phyloP scores from a whole-genome alignment of 1,284 basidiomycete genomes.

The Tylopilus sp. region DNA sequence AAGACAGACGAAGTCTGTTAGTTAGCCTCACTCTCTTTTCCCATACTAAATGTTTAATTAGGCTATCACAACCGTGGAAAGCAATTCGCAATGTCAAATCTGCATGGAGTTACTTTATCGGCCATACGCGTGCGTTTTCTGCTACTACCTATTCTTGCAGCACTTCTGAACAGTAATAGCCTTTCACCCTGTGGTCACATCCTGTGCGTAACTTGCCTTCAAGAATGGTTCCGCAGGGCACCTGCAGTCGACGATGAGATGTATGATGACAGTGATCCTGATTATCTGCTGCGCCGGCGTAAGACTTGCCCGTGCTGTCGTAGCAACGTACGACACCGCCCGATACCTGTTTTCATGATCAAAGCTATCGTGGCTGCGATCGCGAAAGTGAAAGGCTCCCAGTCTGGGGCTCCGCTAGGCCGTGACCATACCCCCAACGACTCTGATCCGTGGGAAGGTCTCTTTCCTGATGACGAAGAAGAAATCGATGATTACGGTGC shows the following conservation, averaged over 20 bases:
- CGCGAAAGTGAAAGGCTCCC: conserved; percentile 36
- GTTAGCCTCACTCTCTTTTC: neutral
- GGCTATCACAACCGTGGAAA: conserved; percentile 55
- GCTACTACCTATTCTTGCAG: neutral
- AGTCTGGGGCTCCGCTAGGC: conserved; percentile 11
- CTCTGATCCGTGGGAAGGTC: conserved; percentile 63
- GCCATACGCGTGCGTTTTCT: conserved; percentile 57
- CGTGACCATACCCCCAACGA: conserved; percentile 34
- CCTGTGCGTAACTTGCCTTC: conserved; percentile 62
- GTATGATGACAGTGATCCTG: conserved; percentile 48
- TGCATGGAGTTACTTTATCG: conserved; percentile 64
- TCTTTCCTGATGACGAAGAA: conserved; percentile 49
- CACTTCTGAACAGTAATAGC: conserved; percentile 34
- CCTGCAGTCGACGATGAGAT: conserved; percentile 53
- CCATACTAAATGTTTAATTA: conserved; percentile 21
- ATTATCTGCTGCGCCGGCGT: conserved; percentile 50
- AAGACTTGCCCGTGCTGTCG: conserved; percentile 74
- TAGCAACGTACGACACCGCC: conserved; percentile 50
- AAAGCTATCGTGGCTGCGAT: conserved; percentile 54
- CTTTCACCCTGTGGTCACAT: conserved; percentile 72
- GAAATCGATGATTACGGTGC: conserved; percentile 42
- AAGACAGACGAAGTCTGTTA: conserved; percentile 54
- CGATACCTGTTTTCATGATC: conserved; percentile 63
- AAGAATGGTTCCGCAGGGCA: conserved; percentile 70
- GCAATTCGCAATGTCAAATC: conserved; percentile 63